Conservation (phyloP, 2,329 filamentous ascomycete species). For the Septoria petroselini region DNA sequence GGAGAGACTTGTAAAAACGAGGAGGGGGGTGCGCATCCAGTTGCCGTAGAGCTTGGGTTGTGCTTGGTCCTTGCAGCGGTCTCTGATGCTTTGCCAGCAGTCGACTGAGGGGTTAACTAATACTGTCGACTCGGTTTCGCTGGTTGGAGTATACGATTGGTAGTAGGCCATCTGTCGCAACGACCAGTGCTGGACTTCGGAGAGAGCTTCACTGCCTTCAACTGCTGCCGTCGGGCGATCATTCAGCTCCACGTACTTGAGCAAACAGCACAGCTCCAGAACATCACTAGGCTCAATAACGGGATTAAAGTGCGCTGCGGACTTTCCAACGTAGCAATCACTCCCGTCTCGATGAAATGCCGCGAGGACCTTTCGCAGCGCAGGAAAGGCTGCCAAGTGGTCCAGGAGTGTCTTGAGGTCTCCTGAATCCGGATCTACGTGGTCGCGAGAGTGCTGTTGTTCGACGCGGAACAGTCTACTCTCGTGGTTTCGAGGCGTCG, state of each 20-base stretch:
- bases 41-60: constrained; percentile 8
- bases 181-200: constrained; percentile 8
- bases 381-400: constrained; percentile 6
- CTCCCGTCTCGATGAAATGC: constrained; percentile 11
- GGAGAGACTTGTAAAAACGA: constrained; percentile 4
- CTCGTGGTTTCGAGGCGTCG: background rate
- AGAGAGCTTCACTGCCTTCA: background rate
- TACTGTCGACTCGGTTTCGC: background rate
- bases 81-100: background rate
- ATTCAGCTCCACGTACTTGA: constrained; percentile 14
- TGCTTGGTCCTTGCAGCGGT: background rate
- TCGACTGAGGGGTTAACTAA: constrained; percentile 8
- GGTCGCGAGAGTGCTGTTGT: constrained; percentile 8
- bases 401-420: constrained; percentile 7
- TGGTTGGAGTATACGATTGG: background rate
- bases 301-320: constrained; percentile 3
- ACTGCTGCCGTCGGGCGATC: background rate
- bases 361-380: constrained; percentile 7
- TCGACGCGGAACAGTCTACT: constrained; percentile 7
- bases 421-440: background rate
- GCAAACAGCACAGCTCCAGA: constrained; percentile 8
- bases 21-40: constrained; percentile 5
- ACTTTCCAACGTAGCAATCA: constrained; percentile 12
- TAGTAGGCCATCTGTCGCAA: constrained; percentile 19
- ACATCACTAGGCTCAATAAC: background rate